phyloP scores from a whole-genome alignment of 169 alveolate species.

The Babesia caballi region DNA sequence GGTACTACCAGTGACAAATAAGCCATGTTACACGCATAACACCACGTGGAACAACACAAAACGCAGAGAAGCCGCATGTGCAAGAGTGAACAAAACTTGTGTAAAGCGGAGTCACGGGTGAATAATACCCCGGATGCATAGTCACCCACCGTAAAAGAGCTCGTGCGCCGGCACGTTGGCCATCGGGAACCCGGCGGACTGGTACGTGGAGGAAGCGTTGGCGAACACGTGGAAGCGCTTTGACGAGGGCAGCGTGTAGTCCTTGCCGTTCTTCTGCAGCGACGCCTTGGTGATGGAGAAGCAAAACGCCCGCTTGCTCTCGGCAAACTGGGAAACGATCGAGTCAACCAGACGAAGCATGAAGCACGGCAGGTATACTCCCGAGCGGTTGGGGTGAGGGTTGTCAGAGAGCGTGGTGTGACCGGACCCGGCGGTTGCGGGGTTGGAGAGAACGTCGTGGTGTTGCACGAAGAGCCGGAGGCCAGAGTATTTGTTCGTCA shows the following conservation, averaged over 20 bases:
- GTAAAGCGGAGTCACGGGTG: too few species aligned
- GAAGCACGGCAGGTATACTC: constrained; percentile 15
- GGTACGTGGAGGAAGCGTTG: constrained; percentile 16
- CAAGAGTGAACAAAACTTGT: too few species aligned
- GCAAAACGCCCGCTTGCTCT: constrained; percentile 6
- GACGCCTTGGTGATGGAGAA: constrained; percentile 29
- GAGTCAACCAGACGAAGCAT: constrained; percentile 15
- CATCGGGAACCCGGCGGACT: constrained; percentile 5
- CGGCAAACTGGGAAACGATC: background rate
- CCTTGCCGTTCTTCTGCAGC: background rate
- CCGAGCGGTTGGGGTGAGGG: background rate
- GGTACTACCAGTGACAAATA: too few species aligned
- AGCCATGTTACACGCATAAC: too few species aligned
- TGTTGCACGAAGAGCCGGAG: background rate
- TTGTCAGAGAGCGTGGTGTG: background rate
- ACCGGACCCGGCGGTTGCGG: background rate
- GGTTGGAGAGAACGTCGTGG: background rate
- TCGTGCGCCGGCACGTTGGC: constrained; percentile 2
- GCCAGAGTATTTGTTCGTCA: background rate
- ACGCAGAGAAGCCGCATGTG: too few species aligned
- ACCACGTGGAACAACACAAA: too few species aligned
- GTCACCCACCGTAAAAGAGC: constrained; percentile 15
- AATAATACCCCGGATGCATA: too few species aligned
- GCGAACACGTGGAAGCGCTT: constrained; percentile 15
- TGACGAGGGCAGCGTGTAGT: background rate